Evolutionary conservation across 345 rosid genomes (phyloP).

Genomic region (Fremontodendron californicum): DNA sequence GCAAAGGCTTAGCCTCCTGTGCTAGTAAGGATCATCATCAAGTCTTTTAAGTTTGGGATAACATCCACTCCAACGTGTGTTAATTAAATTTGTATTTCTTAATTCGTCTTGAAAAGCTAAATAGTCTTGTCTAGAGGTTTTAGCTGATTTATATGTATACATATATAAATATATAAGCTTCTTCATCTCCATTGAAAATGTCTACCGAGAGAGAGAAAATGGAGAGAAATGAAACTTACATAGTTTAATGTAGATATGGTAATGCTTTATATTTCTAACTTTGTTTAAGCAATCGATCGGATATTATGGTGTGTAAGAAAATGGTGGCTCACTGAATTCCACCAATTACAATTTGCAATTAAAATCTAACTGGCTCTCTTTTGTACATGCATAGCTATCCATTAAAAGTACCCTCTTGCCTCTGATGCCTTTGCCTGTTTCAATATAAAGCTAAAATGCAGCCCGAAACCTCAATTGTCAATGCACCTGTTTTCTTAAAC

Average conservation of each 20-base stretch:
- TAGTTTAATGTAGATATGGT: conserved; percentile 10
- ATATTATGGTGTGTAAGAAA: neutral
- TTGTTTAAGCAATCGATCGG: neutral
- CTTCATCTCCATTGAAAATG: conserved; percentile 10
- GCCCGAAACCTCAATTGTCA: neutral
- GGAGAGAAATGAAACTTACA: conserved; percentile 1
- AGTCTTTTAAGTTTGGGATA: conserved; percentile 1
- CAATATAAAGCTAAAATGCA: neutral
- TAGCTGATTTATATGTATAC: neutral
- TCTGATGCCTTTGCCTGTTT: neutral
- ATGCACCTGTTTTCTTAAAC: neutral
- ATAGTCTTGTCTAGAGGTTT: conserved; percentile 1
- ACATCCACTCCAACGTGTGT: neutral
- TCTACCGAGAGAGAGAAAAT: neutral
- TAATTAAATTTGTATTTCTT: neutral
- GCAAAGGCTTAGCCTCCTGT: conserved; percentile 51
- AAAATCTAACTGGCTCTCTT: neutral
- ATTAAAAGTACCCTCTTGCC: neutral
- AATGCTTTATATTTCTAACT: neutral
- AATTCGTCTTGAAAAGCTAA: conserved; percentile 9
- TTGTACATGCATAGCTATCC: neutral
- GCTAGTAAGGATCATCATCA: conserved; percentile 28
- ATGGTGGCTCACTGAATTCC: conserved; percentile 1
- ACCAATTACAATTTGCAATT: neutral
- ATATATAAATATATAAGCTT: conserved; percentile 1